Evolutionary conservation across 129 eudicot genomes (phyloP).

Genomic region (Escallonia herrerae): DNA sequence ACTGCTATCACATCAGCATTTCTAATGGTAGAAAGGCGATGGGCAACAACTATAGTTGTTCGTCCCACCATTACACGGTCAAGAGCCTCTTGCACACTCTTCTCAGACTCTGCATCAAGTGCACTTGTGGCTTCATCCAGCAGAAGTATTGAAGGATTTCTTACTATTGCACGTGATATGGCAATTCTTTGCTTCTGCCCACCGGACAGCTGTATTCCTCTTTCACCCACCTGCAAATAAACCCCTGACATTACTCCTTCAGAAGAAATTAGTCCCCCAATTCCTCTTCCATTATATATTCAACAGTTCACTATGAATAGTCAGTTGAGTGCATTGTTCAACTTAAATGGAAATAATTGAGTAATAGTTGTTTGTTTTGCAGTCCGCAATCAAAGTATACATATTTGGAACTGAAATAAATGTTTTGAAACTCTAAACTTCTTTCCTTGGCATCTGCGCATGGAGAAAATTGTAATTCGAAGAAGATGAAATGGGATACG

Average conservation of each 20-base stretch:
- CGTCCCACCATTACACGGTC: constrained; percentile 99
- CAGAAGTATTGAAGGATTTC: constrained; percentile 80
- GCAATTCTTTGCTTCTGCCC: constrained; percentile 99
- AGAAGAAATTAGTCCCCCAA: background rate
- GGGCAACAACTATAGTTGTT: constrained; percentile 91
- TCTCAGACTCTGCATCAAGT: constrained; percentile 96
- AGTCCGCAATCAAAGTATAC: no score
- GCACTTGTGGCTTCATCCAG: constrained; percentile 99
- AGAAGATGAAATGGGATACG: no score
- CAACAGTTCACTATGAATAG: no score
- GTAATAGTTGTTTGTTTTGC: no score
- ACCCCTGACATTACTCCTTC: background rate
- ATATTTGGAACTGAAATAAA: no score
- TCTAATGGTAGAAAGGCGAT: constrained; percentile 92
- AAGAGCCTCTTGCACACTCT: constrained; percentile 97
- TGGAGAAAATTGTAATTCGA: no score
- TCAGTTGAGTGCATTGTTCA: no score
- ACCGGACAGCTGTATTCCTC: constrained; percentile 91
- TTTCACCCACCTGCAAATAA: constrained; percentile 73
- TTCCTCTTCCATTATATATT: no score
- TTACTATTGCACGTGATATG: constrained; percentile 89
- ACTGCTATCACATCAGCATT: constrained; percentile 92
- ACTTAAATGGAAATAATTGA: no score
- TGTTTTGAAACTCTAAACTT: no score
- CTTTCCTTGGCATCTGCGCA: no score